phyloP scores from a whole-genome alignment of 148 eudicot species.

The Dysphania ambrosioides region DNA sequence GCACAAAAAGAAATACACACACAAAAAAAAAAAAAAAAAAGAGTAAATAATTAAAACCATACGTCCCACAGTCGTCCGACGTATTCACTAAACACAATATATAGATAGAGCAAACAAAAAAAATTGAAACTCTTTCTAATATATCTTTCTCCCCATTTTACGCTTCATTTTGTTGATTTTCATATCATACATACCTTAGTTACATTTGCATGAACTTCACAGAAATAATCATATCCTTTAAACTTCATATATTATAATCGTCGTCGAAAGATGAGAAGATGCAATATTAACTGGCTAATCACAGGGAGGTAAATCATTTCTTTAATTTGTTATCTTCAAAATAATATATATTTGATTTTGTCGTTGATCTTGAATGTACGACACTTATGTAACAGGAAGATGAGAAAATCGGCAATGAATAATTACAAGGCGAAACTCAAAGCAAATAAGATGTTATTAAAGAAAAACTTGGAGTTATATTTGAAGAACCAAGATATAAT shows the following conservation, averaged over 20 bases:
- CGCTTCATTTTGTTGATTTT: too few relatives aligned
- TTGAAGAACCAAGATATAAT: conserved; percentile 45
- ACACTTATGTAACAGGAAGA: conserved; percentile 24
- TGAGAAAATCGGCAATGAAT: conserved; percentile 6
- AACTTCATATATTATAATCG: conserved; percentile 5
- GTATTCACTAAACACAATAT: not conserved
- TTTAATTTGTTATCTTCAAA: too few relatives aligned
- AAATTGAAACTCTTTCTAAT: not conserved
- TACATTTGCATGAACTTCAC: not conserved
- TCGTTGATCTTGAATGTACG: too few relatives aligned
- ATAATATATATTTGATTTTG: too few relatives aligned
- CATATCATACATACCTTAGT: too few relatives aligned
- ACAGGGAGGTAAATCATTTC: conserved; percentile 32
- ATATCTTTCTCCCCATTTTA: not conserved
- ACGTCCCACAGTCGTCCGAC: too few relatives aligned
- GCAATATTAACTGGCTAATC: conserved; percentile 20
- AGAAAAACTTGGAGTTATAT: conserved; percentile 53
- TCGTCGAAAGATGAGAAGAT: conserved; percentile 18
- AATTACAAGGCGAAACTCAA: conserved; percentile 8
- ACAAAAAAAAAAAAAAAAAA: too few relatives aligned
- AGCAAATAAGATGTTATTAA: conserved; percentile 36
- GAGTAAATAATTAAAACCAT: not conserved
- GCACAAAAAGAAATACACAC: conserved; percentile 6
- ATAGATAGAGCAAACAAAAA: not conserved
- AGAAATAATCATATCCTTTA: conserved; percentile 16